Percentiles rank a stretch among this genome's conserved stretches.
Conservation (phyloP, 202 grass and related monocot genomes). For the Cymbopogon flexuosus region DNA sequence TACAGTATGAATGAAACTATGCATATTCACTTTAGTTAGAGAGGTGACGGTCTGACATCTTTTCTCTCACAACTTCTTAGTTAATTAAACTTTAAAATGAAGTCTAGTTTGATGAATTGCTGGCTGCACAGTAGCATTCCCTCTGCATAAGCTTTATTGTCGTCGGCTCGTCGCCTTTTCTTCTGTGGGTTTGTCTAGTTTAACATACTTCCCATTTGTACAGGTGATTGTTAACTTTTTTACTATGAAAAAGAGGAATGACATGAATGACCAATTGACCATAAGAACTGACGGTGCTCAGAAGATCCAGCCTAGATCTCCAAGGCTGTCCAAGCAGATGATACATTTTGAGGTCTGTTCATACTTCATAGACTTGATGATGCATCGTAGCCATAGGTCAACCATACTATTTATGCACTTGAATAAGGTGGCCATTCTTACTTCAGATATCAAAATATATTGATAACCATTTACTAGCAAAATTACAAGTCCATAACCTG, state of each 20-base stretch:
- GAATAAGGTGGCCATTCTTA: neutral
- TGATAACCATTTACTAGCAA: constrained; percentile 41
- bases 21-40: neutral
- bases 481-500: constrained; percentile 43
- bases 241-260: constrained; percentile 15
- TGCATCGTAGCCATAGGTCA: neutral
- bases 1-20: neutral
- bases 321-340: constrained; percentile 24
- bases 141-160: neutral
- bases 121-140: constrained; percentile 17
- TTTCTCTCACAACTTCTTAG: neutral
- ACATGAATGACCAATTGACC: constrained; percentile 26
- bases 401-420: neutral
- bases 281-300: constrained; percentile 11
- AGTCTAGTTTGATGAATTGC: neutral
- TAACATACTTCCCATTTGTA: constrained; percentile 21
- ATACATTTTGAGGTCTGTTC: constrained; percentile 35
- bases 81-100: constrained; percentile 2
- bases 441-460: constrained; percentile 40
- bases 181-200: constrained; percentile 30
- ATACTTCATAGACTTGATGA: constrained; percentile 4
- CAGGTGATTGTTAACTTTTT: neutral
- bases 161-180: neutral
- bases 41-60: neutral
- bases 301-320: constrained; percentile 26